Base-by-base conservation (phyloP, 176 grass and related monocot genomes). In the Cenchrus fungigraminus region DNA sequence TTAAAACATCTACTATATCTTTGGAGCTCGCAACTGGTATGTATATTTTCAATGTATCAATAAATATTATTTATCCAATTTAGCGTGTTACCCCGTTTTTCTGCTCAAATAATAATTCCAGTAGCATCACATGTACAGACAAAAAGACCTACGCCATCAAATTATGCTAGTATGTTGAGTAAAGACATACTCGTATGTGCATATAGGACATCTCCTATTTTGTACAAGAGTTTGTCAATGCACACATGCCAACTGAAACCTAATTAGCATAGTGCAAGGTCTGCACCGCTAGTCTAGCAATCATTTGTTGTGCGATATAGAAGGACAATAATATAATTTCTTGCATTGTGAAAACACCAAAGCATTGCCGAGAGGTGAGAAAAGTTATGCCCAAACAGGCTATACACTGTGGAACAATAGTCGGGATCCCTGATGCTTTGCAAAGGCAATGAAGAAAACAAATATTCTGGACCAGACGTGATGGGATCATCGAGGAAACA, bases 401-500 rank as follows among this genome's bases (percentile, higher is more conserved):
- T 45, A 64, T 62, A 49, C 55, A 9, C 65, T 79, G 84, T 79
- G 3, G 0, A 78, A 34, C 52, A 78, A 51, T 19, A 82, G 71
- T 59, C 56, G 46, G 29, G 76, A 89, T 44, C 51, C 66, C 76
- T 11, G 55, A 55, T 54, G 57, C 57, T 60, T 29, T 71, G 22
- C 6, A 80, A 60, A 74, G 77, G 82, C 5, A 28, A 59, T 20
- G 45, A 56, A 46, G 37, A 46, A 66, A 84, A 65, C n/a, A 89
- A 60, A 61, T 44, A 73, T 69, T 80, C 13, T 17, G 43, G 7
- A 68, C 12, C 15, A 56, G 47, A 72, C 45, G 73, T 61, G 72
- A 65, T 61, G 83, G 56, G 65, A 86, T 86, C 72, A 78, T 82
- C 63, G 54, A 86, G 57, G 61, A 73, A 82, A 37, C 65, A 44